phyloP scores from a whole-genome alignment of 1,139 yeast species.

The Candida tropicalis region DNA sequence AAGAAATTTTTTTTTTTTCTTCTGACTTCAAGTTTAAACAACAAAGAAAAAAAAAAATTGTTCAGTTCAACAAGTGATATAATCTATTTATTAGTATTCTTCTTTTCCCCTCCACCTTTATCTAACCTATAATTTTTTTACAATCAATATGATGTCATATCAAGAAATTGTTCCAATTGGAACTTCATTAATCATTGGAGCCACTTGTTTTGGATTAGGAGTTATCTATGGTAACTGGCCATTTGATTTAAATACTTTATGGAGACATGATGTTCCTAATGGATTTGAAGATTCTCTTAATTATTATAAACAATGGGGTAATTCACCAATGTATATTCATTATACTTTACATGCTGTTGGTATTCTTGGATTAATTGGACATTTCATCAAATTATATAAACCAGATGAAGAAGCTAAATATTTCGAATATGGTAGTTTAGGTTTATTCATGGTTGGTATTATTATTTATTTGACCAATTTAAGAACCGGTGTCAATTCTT shows the following conservation, averaged over 20 bases:
- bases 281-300: slow-evolving; percentile 63
- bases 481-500: slow-evolving; percentile 76
- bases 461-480: slow-evolving; percentile 85
- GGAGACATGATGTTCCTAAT: slow-evolving; percentile 54
- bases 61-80: too few relatives aligned
- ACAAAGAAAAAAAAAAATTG: too few relatives aligned
- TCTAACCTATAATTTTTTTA: too few relatives aligned
- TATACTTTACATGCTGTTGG: slow-evolving; percentile 63
- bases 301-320: slow-evolving; percentile 77
- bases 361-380: slow-evolving; percentile 68
- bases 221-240: slow-evolving; percentile 77
- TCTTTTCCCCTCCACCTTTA: too few relatives aligned
- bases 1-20: too few relatives aligned
- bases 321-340: slow-evolving; percentile 60
- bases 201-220: slow-evolving; percentile 79
- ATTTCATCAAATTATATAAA: slow-evolving; percentile 77
- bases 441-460: slow-evolving; percentile 67
- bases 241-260: slow-evolving; percentile 79
- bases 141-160: slow-evolving; percentile 30
- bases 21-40: too few relatives aligned
- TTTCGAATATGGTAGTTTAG: slow-evolving; percentile 87
- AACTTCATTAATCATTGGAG: slow-evolving; percentile 44
- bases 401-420: slow-evolving; percentile 81
- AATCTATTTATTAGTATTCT: too few relatives aligned
- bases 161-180: slow-evolving; percentile 55